Evolutionary conservation across 345 rosid genomes (phyloP), one percentile per base, ranked within the genome.

Genomic region (Sisymbrium altissimum): DNA sequence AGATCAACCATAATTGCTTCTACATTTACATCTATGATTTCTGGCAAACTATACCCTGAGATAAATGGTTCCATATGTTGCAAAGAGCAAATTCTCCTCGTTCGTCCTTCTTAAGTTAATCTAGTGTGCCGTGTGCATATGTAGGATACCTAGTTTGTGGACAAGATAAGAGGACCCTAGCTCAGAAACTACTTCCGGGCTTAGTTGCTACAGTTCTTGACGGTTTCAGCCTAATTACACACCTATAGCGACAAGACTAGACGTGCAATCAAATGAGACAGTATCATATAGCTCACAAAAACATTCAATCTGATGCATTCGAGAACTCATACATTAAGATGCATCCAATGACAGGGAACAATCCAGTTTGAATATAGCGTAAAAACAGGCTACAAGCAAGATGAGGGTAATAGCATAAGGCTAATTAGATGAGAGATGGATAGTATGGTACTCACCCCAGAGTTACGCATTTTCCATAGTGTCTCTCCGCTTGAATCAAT

Each of bases 401-500:
- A 62, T 63, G 33, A 56, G 17, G 39, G 1, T 30, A 43, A 30
- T 38, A 35, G 43, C 75, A 46, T 48, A 36, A 70, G 27, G 46
- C 7, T 10, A n/a, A 23, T 2, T 1, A 63, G 9, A 59, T 0
- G 9, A 36, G 4, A 3, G 12, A 39, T 4, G 21, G 25, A 52
- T 39, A 13, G 15, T 25, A 56, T 8, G 19, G 27, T 53, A 68
- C 79, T 76, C 30, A 76, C 79, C 70, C 79, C 79, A 0, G 79
- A 69, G 49, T 76, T 76, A 5, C 64, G 79, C 79, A 76, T 69
- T 69, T 76, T 69, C 79, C 79, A 76, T 53, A 76, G 41, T 11
- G 79, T 62, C 61, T 76, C 79, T 69, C 79, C 79, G 14, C 79
- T 76, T 54, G 75, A 12, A 62, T 62, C 70, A 63, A 76, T 76